These are phyloP conservation scores for Pyrenophora tritici-repentis DNA, from an alignment of 2,329 filamentous ascomycete species.

Conservation along the genomic window DNA sequence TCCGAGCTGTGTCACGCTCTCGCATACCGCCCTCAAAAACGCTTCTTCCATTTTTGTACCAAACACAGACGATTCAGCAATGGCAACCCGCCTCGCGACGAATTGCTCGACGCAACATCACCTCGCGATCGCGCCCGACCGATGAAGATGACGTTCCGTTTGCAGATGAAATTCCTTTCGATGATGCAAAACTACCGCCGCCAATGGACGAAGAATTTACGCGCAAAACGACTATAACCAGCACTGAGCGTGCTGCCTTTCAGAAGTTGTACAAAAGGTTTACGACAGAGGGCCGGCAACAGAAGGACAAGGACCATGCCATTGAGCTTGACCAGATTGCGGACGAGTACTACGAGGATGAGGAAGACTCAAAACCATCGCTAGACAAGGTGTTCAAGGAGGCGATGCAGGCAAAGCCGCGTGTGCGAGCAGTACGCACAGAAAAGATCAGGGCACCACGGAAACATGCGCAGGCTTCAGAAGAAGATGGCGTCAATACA, in stretches of 20 bases:
- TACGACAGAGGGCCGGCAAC: slow-evolving; percentile 26
- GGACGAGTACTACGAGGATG: slow-evolving; percentile 41
- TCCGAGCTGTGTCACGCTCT: slow-evolving; percentile 42
- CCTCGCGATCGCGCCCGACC: slow-evolving; percentile 25
- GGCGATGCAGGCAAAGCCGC: slow-evolving; percentile 25
- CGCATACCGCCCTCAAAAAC: slow-evolving; percentile 45
- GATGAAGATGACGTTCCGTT: slow-evolving; percentile 20
- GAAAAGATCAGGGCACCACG: background rate
- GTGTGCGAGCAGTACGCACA: slow-evolving; percentile 1
- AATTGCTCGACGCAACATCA: slow-evolving; percentile 27
- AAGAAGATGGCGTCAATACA: slow-evolving; percentile 2
- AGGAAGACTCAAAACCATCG: slow-evolving; percentile 25
- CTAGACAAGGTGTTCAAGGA: slow-evolving; percentile 43
- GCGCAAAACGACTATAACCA: slow-evolving; percentile 44
- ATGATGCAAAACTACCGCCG: slow-evolving; percentile 16
- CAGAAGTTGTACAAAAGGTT: slow-evolving; percentile 40
- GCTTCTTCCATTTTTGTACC: slow-evolving; percentile 71
- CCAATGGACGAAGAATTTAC: slow-evolving; percentile 21
- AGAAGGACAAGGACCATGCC: slow-evolving; percentile 17
- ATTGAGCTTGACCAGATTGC: slow-evolving; percentile 36
- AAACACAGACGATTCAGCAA: slow-evolving; percentile 66
- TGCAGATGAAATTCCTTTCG: slow-evolving; percentile 35
- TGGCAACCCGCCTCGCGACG: slow-evolving; percentile 28
- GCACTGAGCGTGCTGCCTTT: slow-evolving; percentile 43
- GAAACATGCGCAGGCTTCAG: background rate